These are phyloP conservation scores for Leptomonas seymouri DNA, from an alignment of 208 protist genomes.

Conservation along the genomic window DNA sequence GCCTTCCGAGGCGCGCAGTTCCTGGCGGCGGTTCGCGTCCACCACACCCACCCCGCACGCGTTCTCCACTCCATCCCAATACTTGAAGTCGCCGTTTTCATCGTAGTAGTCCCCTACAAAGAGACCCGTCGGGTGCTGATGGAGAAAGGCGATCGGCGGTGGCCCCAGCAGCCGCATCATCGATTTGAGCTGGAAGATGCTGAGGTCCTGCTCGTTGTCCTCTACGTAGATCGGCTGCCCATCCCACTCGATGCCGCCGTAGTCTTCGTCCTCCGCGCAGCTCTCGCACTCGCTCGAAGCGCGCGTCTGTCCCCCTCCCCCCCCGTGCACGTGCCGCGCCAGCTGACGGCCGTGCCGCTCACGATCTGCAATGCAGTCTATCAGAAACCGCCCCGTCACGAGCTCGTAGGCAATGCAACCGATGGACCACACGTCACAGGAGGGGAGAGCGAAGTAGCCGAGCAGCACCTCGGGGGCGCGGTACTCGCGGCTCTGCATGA, in stretches of 20 bases:
- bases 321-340: not conserved
- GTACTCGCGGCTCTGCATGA: conserved; percentile 83
- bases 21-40: conserved; percentile 11
- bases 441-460: conserved; percentile 54
- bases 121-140: conserved; percentile 39
- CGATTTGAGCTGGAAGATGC: conserved; percentile 54
- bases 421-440: conserved; percentile 79
- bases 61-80: conserved; percentile 40
- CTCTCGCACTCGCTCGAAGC: not conserved
- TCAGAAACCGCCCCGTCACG: conserved; percentile 63
- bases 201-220: conserved; percentile 50
- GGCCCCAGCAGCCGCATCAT: conserved; percentile 64
- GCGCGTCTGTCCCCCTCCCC: not conserved
- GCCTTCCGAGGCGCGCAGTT: conserved; percentile 12
- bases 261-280: not conserved
- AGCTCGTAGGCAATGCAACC: conserved; percentile 86
- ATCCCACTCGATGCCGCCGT: conserved; percentile 24
- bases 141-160: conserved; percentile 41
- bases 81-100: conserved; percentile 40
- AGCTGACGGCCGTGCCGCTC: conserved; percentile 15
- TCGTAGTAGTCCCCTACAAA: conserved; percentile 63
- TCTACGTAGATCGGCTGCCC: conserved; percentile 35
- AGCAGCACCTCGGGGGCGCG: conserved; percentile 79
- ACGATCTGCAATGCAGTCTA: conserved; percentile 46
- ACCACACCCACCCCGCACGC: conserved; percentile 25